phyloP scores from a whole-genome alignment of 73 alveolate genomes.

The Tetrahymena malaccensis region DNA sequence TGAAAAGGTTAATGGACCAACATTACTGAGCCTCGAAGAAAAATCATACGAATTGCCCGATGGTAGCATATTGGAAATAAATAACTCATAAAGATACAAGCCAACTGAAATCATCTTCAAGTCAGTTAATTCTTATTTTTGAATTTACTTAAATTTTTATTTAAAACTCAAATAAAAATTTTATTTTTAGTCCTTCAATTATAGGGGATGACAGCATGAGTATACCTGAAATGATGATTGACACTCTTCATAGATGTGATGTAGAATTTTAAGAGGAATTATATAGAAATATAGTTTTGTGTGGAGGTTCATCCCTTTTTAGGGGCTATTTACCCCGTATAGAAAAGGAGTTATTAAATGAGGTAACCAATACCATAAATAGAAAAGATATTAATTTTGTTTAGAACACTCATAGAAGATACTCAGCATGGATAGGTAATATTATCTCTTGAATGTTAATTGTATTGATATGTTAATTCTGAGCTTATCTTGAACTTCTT shows the following conservation, averaged over 20 bases:
- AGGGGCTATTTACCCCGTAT: conserved; percentile 4
- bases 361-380: background rate
- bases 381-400: conserved; percentile 33
- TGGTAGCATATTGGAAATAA: conserved; percentile 18
- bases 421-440: conserved; percentile 34
- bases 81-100: conserved; percentile 6
- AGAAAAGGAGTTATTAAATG: background rate
- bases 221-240: conserved; percentile 17
- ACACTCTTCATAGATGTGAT: conserved; percentile 25
- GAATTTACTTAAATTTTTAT: too few relatives aligned
- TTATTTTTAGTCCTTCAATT: background rate
- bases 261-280: conserved; percentile 20
- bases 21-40: conserved; percentile 4
- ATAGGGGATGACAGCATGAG: background rate
- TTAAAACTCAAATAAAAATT: background rate
- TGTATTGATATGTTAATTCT: too few relatives aligned
- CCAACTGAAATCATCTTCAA: conserved; percentile 7
- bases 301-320: conserved; percentile 37
- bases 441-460: too few relatives aligned
- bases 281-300: conserved; percentile 13
- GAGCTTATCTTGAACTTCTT: too few relatives aligned
- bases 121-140: background rate
- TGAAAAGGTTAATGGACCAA: background rate
- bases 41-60: conserved; percentile 34
- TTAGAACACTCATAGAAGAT: conserved; percentile 17